phyloP scores from a whole-genome alignment of 768 basidiomycete species.

The Amanita rimosa region DNA sequence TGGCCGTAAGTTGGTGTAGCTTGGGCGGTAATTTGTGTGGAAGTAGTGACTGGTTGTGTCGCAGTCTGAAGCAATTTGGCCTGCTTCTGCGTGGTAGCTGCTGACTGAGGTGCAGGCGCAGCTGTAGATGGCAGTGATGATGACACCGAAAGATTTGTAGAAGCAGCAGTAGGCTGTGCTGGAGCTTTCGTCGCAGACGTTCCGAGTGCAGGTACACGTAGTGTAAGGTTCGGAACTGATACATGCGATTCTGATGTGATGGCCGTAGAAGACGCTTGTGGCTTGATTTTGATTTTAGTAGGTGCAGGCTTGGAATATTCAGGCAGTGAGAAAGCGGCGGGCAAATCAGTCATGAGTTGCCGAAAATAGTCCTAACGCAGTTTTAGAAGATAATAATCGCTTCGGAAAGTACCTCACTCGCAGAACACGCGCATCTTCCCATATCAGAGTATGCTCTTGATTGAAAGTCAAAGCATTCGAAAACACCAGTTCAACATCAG shows the following conservation, averaged over 20 bases:
- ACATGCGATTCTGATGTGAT: conserved; percentile 9
- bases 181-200: conserved; percentile 16
- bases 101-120: conserved; percentile 21
- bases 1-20: conserved; percentile 23
- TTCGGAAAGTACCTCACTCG: conserved; percentile 32
- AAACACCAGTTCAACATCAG: conserved; percentile 85
- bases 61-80: conserved; percentile 4
- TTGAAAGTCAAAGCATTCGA: conserved; percentile 86
- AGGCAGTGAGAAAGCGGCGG: conserved; percentile 50
- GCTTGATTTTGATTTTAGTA: conserved; percentile 65
- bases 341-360: conserved; percentile 68
- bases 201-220: conserved; percentile 22
- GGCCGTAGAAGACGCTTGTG: conserved; percentile 24
- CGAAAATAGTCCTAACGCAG: conserved; percentile 55
- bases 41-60: background rate
- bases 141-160: conserved; percentile 10
- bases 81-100: conserved; percentile 20
- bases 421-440: conserved; percentile 64
- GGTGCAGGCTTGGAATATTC: conserved; percentile 45
- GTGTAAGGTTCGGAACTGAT: conserved; percentile 11
- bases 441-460: conserved; percentile 72
- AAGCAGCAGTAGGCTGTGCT: conserved; percentile 9
- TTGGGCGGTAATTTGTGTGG: conserved; percentile 1
- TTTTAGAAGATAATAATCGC: conserved; percentile 6
- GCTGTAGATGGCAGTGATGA: conserved; percentile 8